Percentiles rank a stretch among this genome's conserved stretches.
phyloP scores from a whole-genome alignment of 2,329 filamentous ascomycete species.

The Aureobasidium uvarum region DNA sequence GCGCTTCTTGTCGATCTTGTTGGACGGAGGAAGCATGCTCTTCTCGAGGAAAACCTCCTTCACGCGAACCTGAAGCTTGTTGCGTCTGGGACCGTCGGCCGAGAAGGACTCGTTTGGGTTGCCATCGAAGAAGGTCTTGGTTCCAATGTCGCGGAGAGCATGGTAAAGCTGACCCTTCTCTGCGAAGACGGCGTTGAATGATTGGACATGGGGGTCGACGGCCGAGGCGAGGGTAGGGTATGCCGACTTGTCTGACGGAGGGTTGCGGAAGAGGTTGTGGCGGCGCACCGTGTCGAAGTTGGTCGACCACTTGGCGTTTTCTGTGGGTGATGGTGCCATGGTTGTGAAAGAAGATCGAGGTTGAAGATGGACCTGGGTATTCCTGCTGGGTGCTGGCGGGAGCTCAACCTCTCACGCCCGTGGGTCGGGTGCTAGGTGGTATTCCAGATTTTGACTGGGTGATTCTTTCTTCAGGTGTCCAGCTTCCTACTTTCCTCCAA shows the following conservation, averaged over 20 bases:
- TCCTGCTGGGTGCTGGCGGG: slow-evolving; percentile 9
- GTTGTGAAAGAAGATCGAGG: not conserved
- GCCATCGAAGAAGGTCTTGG: slow-evolving; percentile 82
- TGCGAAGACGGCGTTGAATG: slow-evolving; percentile 88
- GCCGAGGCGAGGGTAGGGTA: slow-evolving; percentile 83
- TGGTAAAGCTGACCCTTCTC: slow-evolving; percentile 70
- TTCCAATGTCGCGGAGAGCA: slow-evolving; percentile 83
- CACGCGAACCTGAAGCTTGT: slow-evolving; percentile 73
- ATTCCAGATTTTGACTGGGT: not conserved
- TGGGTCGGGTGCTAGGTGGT: not conserved
- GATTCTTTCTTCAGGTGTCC: not conserved
- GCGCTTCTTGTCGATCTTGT: slow-evolving; percentile 80
- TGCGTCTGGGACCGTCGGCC: slow-evolving; percentile 41
- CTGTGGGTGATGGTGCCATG: slow-evolving; percentile 50
- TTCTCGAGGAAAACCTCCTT: slow-evolving; percentile 82
- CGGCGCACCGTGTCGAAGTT: slow-evolving; percentile 82
- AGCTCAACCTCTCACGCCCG: slow-evolving; percentile 22
- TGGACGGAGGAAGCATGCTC: slow-evolving; percentile 71
- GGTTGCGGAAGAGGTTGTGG: slow-evolving; percentile 84
- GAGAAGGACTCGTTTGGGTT: slow-evolving; percentile 45
- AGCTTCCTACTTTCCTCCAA: not conserved
- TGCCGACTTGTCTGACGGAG: slow-evolving; percentile 80
- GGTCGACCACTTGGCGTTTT: slow-evolving; percentile 73
- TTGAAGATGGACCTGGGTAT: not conserved
- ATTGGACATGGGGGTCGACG: slow-evolving; percentile 89